These are phyloP conservation scores for Fusarium sp. DNA, from an alignment of 2,329 filamentous ascomycete species.

Conservation along the genomic window DNA sequence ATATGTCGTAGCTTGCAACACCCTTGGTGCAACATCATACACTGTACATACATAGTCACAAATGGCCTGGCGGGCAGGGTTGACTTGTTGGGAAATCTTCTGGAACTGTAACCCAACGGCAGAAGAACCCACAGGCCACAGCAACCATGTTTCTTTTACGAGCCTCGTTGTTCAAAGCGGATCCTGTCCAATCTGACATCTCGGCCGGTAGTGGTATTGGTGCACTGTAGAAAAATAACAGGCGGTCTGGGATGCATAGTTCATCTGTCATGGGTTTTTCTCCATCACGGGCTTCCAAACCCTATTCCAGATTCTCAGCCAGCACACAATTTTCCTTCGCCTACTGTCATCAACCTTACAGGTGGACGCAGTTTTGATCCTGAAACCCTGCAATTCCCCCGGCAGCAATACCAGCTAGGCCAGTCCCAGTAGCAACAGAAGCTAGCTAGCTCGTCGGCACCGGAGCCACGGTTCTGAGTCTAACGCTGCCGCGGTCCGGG, in stretches of 20 bases:
- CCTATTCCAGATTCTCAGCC: slow-evolving; percentile 29
- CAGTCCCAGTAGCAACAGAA: background rate
- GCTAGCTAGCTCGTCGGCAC: slow-evolving; percentile 33
- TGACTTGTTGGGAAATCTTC: slow-evolving; percentile 29
- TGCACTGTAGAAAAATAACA: background rate
- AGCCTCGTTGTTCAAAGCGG: slow-evolving; percentile 24
- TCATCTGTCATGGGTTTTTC: slow-evolving; percentile 9
- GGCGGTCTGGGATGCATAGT: slow-evolving; percentile 14
- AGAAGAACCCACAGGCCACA: slow-evolving; percentile 15
- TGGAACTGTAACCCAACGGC: slow-evolving; percentile 18
- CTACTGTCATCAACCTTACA: slow-evolving; percentile 20
- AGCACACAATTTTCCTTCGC: slow-evolving; percentile 6
- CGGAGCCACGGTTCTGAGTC: slow-evolving; percentile 43
- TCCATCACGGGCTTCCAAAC: slow-evolving; percentile 30
- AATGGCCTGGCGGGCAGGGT: slow-evolving; percentile 12
- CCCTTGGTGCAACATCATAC: background rate
- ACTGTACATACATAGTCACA: background rate
- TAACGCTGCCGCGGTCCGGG: slow-evolving; percentile 38
- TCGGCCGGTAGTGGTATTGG: slow-evolving; percentile 19
- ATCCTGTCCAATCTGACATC: slow-evolving; percentile 29
- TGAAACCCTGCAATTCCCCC: slow-evolving; percentile 28
- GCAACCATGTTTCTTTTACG: slow-evolving; percentile 10
- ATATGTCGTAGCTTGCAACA: background rate
- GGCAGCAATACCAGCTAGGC: background rate
- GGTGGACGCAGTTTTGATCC: slow-evolving; percentile 23